phyloP scores from a whole-genome alignment of 768 basidiomycete species.

The Pleurotus tuber-regium region DNA sequence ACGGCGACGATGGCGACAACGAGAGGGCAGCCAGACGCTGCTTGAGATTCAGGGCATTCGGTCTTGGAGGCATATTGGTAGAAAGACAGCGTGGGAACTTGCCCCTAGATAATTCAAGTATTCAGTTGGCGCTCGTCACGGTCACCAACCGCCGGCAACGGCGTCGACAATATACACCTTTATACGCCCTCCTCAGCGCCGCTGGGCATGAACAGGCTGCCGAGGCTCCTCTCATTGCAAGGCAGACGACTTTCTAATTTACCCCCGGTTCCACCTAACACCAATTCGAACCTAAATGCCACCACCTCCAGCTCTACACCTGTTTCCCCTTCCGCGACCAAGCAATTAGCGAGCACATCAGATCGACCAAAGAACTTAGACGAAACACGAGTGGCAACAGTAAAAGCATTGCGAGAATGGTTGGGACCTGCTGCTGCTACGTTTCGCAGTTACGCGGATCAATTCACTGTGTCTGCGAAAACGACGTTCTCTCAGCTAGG shows the following conservation, averaged over 20 bases:
- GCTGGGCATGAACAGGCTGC: constrained; percentile 4
- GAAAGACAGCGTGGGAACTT: constrained; percentile 9
- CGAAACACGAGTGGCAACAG: not conserved
- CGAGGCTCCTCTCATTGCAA: not conserved
- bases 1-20: constrained; percentile 47
- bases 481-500: constrained; percentile 73
- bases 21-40: constrained; percentile 67
- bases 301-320: constrained; percentile 26
- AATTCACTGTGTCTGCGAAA: constrained; percentile 54
- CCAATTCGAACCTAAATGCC: constrained; percentile 16
- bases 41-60: constrained; percentile 48
- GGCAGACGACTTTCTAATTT: not conserved
- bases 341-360: not conserved
- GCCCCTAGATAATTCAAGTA: not conserved
- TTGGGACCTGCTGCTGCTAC: constrained; percentile 39
- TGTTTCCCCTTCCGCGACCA: constrained; percentile 15
- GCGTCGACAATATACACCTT: not conserved
- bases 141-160: not conserved
- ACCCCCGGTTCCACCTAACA: not conserved
- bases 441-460: constrained; percentile 55
- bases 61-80: constrained; percentile 21
- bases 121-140: not conserved
- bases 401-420: constrained; percentile 37
- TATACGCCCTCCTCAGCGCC: not conserved
- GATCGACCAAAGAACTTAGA: not conserved